Evolutionary conservation across 257 asterid species (phyloP).

Genomic region (Solanum medicagineum): DNA sequence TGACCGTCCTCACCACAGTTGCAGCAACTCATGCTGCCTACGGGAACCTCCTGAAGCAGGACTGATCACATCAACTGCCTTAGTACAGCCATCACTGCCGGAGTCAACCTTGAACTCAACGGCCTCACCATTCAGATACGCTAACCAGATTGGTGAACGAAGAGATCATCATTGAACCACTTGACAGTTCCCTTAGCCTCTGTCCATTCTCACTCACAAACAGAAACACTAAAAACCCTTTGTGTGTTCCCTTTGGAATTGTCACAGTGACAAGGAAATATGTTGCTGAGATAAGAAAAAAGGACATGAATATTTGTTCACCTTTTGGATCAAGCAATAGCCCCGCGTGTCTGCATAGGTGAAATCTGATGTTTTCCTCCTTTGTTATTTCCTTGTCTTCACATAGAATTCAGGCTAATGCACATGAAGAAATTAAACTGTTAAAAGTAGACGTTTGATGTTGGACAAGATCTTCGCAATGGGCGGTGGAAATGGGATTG

Average conservation of each 20-base stretch:
- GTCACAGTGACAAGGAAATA: not conserved
- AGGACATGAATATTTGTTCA: not conserved
- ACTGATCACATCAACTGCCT: not conserved
- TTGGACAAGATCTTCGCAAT: conserved; percentile 48
- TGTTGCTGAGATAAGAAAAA: not conserved
- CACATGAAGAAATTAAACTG: conserved; percentile 39
- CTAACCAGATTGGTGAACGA: not conserved
- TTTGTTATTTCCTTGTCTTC: not conserved
- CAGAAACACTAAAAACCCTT: not conserved
- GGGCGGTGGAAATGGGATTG: conserved; percentile 71
- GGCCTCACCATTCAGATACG: not conserved
- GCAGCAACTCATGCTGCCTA: no score
- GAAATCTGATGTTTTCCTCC: not conserved
- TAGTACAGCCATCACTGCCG: not conserved
- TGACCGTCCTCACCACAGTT: no score
- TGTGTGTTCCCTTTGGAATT: not conserved
- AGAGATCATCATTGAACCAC: not conserved
- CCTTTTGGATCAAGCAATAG: not conserved
- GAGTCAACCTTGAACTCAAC: not conserved
- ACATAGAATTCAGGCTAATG: conserved; percentile 30
- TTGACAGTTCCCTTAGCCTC: not conserved
- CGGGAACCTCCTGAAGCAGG: no score
- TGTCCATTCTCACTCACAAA: not conserved
- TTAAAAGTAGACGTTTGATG: conserved; percentile 26
- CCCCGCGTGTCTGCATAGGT: not conserved